Evolutionary conservation across 2,329 filamentous ascomycete genomes (phyloP).

Genomic region (Fusarium musae): DNA sequence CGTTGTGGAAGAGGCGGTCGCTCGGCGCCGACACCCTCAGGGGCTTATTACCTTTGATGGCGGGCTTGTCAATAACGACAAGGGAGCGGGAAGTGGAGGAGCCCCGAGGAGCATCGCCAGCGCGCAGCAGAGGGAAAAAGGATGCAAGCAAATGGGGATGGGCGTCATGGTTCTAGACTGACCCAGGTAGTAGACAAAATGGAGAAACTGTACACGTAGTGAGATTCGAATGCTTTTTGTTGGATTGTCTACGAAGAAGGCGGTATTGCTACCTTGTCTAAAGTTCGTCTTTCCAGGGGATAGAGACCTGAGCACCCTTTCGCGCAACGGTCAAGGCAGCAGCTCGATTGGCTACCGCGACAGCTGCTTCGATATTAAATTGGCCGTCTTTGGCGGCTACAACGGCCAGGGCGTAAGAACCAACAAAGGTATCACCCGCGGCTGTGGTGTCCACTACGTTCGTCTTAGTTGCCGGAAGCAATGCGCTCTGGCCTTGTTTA

Average conservation of each 20-base stretch:
- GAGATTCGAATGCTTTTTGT: slow-evolving; percentile 26
- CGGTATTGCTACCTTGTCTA: slow-evolving; percentile 38
- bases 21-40: slow-evolving; percentile 36
- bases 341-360: slow-evolving; percentile 63
- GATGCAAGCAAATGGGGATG: slow-evolving; percentile 45
- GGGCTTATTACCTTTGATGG: slow-evolving; percentile 31
- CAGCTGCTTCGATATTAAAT: slow-evolving; percentile 68
- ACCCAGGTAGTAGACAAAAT: slow-evolving; percentile 16
- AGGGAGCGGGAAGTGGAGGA: slow-evolving; percentile 23
- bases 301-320: slow-evolving; percentile 57
- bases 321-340: slow-evolving; percentile 55
- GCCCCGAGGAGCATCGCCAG: not conserved
- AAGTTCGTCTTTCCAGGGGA: slow-evolving; percentile 58
- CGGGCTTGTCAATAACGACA: slow-evolving; percentile 23
- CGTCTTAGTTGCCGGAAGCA: slow-evolving; percentile 74
- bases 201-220: slow-evolving; percentile 12
- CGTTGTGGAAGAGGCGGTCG: slow-evolving; percentile 37
- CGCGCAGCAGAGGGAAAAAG: slow-evolving; percentile 37
- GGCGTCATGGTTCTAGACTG: slow-evolving; percentile 46
- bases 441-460: slow-evolving; percentile 91
- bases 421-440: slow-evolving; percentile 94
- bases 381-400: slow-evolving; percentile 57
- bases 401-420: slow-evolving; percentile 81
- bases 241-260: slow-evolving; percentile 29
- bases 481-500: slow-evolving; percentile 52